Percentiles rank a stretch among this genome's conserved stretches.
phyloP scores from a whole-genome alignment of 306 rosid genomes.

The Heteromeles arbutifolia region DNA sequence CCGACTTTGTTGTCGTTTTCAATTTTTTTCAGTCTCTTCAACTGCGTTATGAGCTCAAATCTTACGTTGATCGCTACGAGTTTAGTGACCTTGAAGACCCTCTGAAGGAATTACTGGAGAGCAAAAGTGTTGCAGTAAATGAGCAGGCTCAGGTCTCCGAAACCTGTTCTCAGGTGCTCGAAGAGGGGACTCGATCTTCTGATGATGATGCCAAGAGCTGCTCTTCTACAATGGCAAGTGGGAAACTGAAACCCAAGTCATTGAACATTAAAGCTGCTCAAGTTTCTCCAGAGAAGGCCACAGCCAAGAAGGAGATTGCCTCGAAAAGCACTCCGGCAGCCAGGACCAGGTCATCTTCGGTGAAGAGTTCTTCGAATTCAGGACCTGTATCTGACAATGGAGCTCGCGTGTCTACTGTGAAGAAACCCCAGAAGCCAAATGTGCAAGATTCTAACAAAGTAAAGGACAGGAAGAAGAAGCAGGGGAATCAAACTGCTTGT shows the following conservation, averaged over 20 bases:
- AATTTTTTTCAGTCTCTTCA: constrained; percentile 47
- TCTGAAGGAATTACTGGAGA: constrained; percentile 52
- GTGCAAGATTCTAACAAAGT: constrained; percentile 35
- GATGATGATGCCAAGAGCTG: constrained; percentile 66
- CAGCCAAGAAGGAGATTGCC: constrained; percentile 34
- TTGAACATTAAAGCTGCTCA: constrained; percentile 38
- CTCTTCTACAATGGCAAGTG: constrained; percentile 33
- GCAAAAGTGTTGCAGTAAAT: constrained; percentile 33
- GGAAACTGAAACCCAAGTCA: constrained; percentile 50
- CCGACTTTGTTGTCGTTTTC: neutral
- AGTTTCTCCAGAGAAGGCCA: constrained; percentile 30
- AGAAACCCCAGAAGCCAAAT: constrained; percentile 45
- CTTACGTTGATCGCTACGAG: constrained; percentile 42
- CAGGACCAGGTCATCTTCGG: constrained; percentile 34
- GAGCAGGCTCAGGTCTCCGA: constrained; percentile 63
- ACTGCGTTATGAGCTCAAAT: constrained; percentile 59
- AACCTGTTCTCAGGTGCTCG: constrained; percentile 54
- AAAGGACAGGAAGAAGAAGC: constrained; percentile 39
- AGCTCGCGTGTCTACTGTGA: constrained; percentile 21
- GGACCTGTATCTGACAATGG: constrained; percentile 33
- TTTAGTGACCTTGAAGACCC: constrained; percentile 43
- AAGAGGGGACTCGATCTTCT: constrained; percentile 57
- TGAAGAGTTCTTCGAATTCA: constrained; percentile 33
- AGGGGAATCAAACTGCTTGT: constrained; percentile 33
- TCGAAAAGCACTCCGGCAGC: constrained; percentile 31